Evolutionary conservation across 345 rosid species (phyloP).

Genomic region (Heritiera fomes): DNA sequence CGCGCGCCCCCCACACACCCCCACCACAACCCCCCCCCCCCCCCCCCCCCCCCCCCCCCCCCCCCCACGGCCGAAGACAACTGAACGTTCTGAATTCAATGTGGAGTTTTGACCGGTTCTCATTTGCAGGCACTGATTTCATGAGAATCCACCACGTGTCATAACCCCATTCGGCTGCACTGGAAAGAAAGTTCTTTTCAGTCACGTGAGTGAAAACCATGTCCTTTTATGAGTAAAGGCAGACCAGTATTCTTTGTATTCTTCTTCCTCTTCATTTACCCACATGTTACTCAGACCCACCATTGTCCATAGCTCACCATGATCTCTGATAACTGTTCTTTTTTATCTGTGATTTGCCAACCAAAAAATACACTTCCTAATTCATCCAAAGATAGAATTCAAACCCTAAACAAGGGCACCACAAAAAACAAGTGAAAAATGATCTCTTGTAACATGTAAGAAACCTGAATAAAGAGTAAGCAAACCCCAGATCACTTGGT

Average conservation of each 20-base stretch:
- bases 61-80: not conserved
- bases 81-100: not conserved
- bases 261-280: not conserved
- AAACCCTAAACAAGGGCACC: not conserved
- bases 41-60: not conserved
- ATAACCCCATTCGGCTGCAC: constrained; percentile 30
- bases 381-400: not conserved
- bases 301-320: not conserved
- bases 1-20: no score
- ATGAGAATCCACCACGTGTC: constrained; percentile 37
- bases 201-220: constrained; percentile 61
- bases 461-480: not conserved
- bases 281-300: not conserved
- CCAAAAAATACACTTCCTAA: not conserved
- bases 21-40: not conserved
- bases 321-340: not conserved
- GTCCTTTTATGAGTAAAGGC: constrained; percentile 40
- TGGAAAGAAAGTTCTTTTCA: not conserved
- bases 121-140: constrained; percentile 24
- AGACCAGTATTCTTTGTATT: constrained; percentile 14
- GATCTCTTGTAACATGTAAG: not conserved
- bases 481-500: constrained; percentile 39
- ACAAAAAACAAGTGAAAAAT: constrained; percentile 7
- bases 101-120: constrained; percentile 34
- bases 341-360: not conserved